Evolutionary conservation across 139 green algal genomes (phyloP).

Genomic region (Chlorella sp.): DNA sequence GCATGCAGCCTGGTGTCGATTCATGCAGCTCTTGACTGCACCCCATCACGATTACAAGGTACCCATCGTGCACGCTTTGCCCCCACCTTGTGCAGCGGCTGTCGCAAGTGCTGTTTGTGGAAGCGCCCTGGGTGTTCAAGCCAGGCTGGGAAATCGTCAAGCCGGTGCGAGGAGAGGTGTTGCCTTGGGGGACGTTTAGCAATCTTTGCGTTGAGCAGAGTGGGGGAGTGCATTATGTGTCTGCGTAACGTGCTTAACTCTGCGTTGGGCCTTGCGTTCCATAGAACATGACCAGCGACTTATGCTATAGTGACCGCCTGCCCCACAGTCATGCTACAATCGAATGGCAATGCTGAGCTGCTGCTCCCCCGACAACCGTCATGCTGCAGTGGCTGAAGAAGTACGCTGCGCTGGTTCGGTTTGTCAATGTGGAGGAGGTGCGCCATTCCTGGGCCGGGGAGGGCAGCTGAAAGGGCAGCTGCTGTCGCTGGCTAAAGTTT

Average conservation of each 20-base stretch:
- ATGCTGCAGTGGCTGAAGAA: constrained; percentile 69
- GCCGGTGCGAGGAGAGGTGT: constrained; percentile 53
- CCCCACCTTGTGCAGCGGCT: constrained; percentile 74
- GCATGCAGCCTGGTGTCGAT: neutral
- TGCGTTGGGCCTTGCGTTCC: no score
- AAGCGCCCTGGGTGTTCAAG: constrained; percentile 94
- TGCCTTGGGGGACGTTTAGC: neutral
- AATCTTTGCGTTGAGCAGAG: no score
- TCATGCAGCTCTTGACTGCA: no score
- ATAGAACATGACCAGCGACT: no score
- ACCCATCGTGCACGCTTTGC: neutral
- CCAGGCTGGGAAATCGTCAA: constrained; percentile 90
- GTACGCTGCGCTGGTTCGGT: constrained; percentile 79
- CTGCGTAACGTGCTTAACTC: no score
- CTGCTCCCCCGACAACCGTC: neutral
- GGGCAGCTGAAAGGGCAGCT: no score
- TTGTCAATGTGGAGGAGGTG: constrained; percentile 75
- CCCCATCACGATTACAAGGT: no score
- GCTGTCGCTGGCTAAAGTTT: no score
- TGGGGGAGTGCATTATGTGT: no score
- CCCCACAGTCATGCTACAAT: no score
- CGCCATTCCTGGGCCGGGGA: neutral
- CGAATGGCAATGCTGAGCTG: neutral
- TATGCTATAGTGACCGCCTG: no score
- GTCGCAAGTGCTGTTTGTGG: constrained; percentile 93